Evolutionary conservation across 1,284 basidiomycete species (phyloP).

Genomic region (Tetrapyrgos nigripes): DNA sequence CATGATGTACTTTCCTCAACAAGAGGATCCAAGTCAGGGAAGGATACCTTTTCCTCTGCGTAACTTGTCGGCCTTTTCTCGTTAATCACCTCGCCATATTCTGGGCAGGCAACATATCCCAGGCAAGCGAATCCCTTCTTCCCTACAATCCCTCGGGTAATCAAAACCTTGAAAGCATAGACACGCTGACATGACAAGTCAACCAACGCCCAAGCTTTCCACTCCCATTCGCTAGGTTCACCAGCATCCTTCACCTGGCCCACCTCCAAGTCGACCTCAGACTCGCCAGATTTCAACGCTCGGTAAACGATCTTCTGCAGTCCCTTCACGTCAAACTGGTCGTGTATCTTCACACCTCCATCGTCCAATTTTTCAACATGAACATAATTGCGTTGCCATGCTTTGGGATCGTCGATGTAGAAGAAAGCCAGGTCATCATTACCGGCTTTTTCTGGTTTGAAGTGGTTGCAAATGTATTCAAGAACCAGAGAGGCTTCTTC

Average conservation of each 20-base stretch:
- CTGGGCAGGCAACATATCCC: slow-evolving; percentile 42
- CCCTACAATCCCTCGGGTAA: slow-evolving; percentile 31
- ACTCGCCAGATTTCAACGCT: slow-evolving; percentile 41
- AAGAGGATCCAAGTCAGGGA: slow-evolving; percentile 32
- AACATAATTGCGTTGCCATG: slow-evolving; percentile 28
- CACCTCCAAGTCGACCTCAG: slow-evolving; percentile 40
- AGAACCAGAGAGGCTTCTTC: slow-evolving; percentile 40
- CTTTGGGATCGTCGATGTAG: slow-evolving; percentile 38
- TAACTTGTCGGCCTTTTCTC: slow-evolving; percentile 36
- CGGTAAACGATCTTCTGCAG: slow-evolving; percentile 39
- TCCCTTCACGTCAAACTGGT: slow-evolving; percentile 25
- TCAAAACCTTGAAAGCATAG: slow-evolving; percentile 44
- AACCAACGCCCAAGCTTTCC: slow-evolving; percentile 43
- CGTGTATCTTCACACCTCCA: slow-evolving; percentile 27
- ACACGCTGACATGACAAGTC: slow-evolving; percentile 43
- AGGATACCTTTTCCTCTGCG: slow-evolving; percentile 35
- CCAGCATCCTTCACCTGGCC: slow-evolving; percentile 30
- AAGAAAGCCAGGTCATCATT: slow-evolving; percentile 36
- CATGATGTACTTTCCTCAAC: slow-evolving; percentile 18
- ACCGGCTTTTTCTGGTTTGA: slow-evolving; percentile 28
- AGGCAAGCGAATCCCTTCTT: slow-evolving; percentile 35
- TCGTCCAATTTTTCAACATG: slow-evolving; percentile 24
- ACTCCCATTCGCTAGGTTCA: slow-evolving; percentile 36
- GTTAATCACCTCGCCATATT: slow-evolving; percentile 35
- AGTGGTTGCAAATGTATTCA: slow-evolving; percentile 41